Conservation (phyloP, 768 basidiomycete genomes). For the Stropharia rugosoannulata region DNA sequence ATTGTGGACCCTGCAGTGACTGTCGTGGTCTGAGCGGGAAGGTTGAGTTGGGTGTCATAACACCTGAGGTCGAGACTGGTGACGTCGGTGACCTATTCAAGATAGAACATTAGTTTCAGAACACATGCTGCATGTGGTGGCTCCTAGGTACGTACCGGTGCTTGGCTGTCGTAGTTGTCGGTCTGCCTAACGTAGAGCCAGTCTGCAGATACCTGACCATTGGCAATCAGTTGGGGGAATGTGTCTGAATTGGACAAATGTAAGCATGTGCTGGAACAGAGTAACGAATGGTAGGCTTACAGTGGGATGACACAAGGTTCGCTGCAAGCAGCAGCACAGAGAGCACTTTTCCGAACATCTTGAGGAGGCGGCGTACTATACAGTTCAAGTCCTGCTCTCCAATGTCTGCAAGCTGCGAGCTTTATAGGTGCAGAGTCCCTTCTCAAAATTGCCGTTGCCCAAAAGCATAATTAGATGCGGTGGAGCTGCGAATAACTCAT, state of each 20-base stretch:
- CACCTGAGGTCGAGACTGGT: conserved; percentile 47
- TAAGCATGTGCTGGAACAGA: background rate
- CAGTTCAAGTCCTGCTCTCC: background rate
- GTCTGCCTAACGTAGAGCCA: conserved; percentile 45
- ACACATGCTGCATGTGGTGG: background rate
- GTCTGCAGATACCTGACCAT: conserved; percentile 33
- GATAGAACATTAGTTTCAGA: background rate
- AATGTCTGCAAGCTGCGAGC: background rate
- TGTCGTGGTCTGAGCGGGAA: conserved; percentile 40
- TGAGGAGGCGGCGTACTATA: conserved; percentile 4
- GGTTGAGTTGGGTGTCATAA: conserved; percentile 36
- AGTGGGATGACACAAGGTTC: conserved; percentile 22
- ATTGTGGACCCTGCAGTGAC: conserved; percentile 27
- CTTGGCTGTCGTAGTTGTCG: conserved; percentile 43
- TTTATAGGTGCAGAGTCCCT: background rate
- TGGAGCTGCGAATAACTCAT: background rate
- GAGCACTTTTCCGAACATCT: conserved; percentile 22
- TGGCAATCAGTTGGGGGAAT: conserved; percentile 41
- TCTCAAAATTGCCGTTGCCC: background rate
- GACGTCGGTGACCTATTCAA: conserved; percentile 42
- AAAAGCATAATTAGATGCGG: too few species aligned
- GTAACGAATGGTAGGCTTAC: conserved; percentile 14
- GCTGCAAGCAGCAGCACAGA: conserved; percentile 20
- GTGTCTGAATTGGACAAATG: conserved; percentile 30
- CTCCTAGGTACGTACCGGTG: conserved; percentile 25